Base-by-base conservation (phyloP, 495 filamentous ascomycete genomes). In the Neurospora sp. region DNA sequence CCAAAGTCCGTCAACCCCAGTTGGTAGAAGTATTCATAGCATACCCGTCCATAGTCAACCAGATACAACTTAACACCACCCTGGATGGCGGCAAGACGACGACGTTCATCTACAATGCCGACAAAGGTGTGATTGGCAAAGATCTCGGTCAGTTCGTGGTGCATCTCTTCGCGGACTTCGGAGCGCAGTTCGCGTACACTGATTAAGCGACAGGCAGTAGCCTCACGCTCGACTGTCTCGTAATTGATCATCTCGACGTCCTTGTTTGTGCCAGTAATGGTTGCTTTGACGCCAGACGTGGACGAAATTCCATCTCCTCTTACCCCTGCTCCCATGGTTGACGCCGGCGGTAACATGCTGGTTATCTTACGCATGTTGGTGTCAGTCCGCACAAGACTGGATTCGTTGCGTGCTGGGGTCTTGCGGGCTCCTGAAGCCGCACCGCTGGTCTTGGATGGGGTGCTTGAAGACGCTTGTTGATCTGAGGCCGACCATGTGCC, bases 11-110 rank as follows among this genome's bases (percentile, higher is more conserved):
- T 97, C 60, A 99, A 88, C 3, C 95, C 96, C 66, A 98, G 84
- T 82, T 99, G 96, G 83, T 99, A 98, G 84, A 99, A 97, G 83
- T 95, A 95, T 78, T 98, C 96, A 73, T 89, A 91, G 81, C 90
- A 92, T 16, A 93, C 85, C 78, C 93, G 90, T 18, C 94, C 96
- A 80, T 98, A 99, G 83, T 99, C 96, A 73, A 99, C 88, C 20
- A 98, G 90, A 81, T 91, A 97, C 69, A 99, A 87, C 79, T 95
- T 96, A 2, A 98, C 92, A 20, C 96, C 96, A 35, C 92, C 89
- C 85, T 99, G 96, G 41, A 99, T 93, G 40, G 96, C 94, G 46
- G 90, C 94, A 31, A 99, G 89, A 31, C 96, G 93, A 46, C 93
- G 90, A 70, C 87, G 88, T 77, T 94, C 92, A 80, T 98, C 96